Evolutionary conservation across 352 stramenopile genomes (phyloP).

Genomic region (Saprolegnia parasitica): DNA sequence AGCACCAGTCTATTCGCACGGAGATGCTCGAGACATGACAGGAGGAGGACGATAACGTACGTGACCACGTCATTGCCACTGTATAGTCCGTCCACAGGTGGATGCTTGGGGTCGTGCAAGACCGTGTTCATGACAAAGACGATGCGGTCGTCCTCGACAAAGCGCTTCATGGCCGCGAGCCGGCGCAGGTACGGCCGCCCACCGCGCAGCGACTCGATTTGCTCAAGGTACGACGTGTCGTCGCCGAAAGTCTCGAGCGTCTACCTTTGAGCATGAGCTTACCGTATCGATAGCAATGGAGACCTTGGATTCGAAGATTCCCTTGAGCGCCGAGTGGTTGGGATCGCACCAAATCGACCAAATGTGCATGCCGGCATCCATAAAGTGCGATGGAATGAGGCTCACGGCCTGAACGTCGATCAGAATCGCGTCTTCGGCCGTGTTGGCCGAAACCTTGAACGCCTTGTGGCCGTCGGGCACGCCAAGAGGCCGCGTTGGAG

Average conservation of each 20-base stretch:
- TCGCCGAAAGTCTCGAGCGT: neutral
- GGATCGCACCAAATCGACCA: slow-evolving; percentile 15
- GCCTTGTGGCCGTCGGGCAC: neutral
- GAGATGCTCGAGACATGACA: neutral
- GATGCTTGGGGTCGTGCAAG: slow-evolving; percentile 17
- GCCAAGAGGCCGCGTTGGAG: slow-evolving; percentile 9
- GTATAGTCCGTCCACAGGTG: neutral
- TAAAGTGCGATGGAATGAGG: neutral
- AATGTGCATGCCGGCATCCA: neutral
- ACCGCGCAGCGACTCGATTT: slow-evolving; percentile 12
- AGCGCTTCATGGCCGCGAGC: slow-evolving; percentile 19
- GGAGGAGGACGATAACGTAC: neutral
- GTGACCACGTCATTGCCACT: slow-evolving; percentile 15
- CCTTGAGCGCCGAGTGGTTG: neutral
- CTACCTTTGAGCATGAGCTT: neutral
- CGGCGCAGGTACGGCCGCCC: neutral
- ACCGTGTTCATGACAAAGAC: slow-evolving; percentile 20
- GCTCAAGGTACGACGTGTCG: neutral
- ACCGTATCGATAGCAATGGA: neutral
- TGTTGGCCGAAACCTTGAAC: neutral
- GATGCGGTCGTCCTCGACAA: slow-evolving; percentile 17
- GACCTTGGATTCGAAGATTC: neutral
- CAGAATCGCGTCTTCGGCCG: slow-evolving; percentile 1
- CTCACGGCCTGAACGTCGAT: slow-evolving; percentile 6
- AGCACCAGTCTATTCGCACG: neutral